phyloP scores from a whole-genome alignment of 1,284 basidiomycete species.

The Takashimella koratensis region DNA sequence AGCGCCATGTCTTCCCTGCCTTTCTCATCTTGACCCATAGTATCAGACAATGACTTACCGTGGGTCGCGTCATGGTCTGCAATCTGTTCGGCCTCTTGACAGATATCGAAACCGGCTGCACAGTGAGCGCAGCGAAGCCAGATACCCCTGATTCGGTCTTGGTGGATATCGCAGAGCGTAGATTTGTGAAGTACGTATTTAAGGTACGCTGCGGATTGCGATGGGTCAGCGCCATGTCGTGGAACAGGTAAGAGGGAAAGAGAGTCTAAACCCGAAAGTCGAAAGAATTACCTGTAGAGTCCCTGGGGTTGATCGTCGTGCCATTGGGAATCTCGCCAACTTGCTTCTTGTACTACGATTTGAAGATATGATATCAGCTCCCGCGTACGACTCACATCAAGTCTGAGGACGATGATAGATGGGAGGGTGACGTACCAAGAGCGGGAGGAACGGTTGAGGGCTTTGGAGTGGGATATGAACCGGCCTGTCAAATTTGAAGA shows the following conservation, averaged over 20 bases:
- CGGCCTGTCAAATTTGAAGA: slow-evolving; percentile 77
- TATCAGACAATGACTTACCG: slow-evolving; percentile 32
- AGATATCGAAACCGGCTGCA: slow-evolving; percentile 64
- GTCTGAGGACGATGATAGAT: too few species aligned
- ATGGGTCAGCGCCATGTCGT: slow-evolving; percentile 34
- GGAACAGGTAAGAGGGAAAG: too few species aligned
- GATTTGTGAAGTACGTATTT: slow-evolving; percentile 59
- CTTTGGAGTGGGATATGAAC: slow-evolving; percentile 67
- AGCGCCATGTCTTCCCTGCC: not conserved
- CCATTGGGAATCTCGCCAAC: slow-evolving; percentile 57
- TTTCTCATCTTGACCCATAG: not conserved
- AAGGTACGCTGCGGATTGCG: slow-evolving; percentile 60
- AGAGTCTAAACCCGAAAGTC: too few species aligned
- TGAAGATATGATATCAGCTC: too few species aligned
- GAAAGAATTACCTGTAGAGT: slow-evolving; percentile 51
- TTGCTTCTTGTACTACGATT: slow-evolving; percentile 55
- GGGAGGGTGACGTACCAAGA: slow-evolving; percentile 56
- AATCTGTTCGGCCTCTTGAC: slow-evolving; percentile 68
- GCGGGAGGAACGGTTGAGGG: slow-evolving; percentile 60
- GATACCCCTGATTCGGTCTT: slow-evolving; percentile 61
- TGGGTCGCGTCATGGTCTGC: slow-evolving; percentile 77
- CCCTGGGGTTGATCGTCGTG: slow-evolving; percentile 57
- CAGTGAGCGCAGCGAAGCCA: slow-evolving; percentile 90
- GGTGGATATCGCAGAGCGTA: slow-evolving; percentile 48
- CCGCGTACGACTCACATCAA: too few species aligned